Evolutionary conservation across 768 basidiomycete genomes (phyloP), one percentile per base, ranked within the genome.

Genomic region (Lentinula raphanica): DNA sequence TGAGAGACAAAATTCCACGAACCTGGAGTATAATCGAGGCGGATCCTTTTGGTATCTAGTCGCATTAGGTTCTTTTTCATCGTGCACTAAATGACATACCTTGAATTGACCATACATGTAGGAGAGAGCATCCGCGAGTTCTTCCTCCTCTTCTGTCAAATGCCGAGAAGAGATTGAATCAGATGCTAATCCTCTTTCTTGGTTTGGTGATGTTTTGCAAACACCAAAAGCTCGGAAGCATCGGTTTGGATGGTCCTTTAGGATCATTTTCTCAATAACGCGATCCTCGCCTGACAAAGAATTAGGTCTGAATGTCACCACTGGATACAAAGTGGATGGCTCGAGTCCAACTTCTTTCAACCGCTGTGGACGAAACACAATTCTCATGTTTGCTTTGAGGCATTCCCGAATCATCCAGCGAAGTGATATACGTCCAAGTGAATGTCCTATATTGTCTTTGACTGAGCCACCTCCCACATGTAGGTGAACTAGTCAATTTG

Each of bases 321-420:
- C 62, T 11, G 78, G 79, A 62, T 77, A 76, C 28, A 87, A 75
- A 27, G 70, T 76, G 53, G 68, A 51, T 0, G 75, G 76, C 51
- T 85, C 79, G 53, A 86, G 64, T 0, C 85, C 78, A 8, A 80
- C 66, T 3, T 66, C 58, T 15, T 67, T 68, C 38, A 86, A 71
- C 19, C 70, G 72, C 21, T 75, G 73, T 1, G 73, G 62, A 19
- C 78, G 69, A 71, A 88, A 88, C 63, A 85, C 71, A 60, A 88
- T 84, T 0, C 86, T 86, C 1, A 75, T 75, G 3, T 82, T 64
- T 6, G 77, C 66, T 50, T 73, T 73, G 76, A 88, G 84, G 60
- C 79, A 81, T 64, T 90, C 79, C 38, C 87, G 80, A 58, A 90
- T 73, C 86, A 89, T 88, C 87, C 88, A 86, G 1, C 80, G 74